Evolutionary conservation across 176 grass and related monocot species (phyloP), one percentile per base, ranked within the genome.

Genomic region (Elymus sibiricus): DNA sequence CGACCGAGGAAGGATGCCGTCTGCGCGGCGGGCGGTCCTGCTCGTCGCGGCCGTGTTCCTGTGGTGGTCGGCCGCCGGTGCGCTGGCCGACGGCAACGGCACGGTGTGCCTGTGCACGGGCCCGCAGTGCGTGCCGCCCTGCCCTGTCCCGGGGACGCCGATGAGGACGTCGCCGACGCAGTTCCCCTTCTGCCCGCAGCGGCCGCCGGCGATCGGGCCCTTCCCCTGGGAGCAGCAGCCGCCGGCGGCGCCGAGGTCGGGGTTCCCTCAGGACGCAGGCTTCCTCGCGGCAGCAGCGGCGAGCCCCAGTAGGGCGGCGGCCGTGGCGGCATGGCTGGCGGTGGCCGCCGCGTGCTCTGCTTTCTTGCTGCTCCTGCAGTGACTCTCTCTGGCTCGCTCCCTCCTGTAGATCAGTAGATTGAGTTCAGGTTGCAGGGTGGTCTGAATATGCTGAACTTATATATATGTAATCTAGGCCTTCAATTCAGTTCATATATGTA

Each of bases 121-220:
- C 38, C 38, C 38, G 38, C 38, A 39, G 38, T 39, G 38, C 38
- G 38, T 39, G 38, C 38, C 38, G 38, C 38, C 31, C 31, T 90
- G 83, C 44, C 78, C 76, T 2, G 75, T 75, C n/a, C 76, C 82
- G 5, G 68, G 11, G 59, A 31, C 26, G 69, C 51, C 70, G n/a
- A 85, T 81, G 19, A 37, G 43, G 2, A 32, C 31, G 31, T 32
- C 31, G 55, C 31, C 31, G 2, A 21, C 64, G 80, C 81, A 77
- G 85, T 87, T 91, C 83, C 24, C 82, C 6, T 75, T 85, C 83
- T 95, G 60, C 74, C 90, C 90, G 60, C 34, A 72, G 27, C 83
- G n/a, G 72, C 90, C 44, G 53, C 51, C 89, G 3, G 17, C 21
- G 56, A 8, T 35, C 26, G 31, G 28, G 46, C 81, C 85, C 22